Conservation (phyloP, 768 basidiomycete genomes). For the Naematelia encephala region DNA sequence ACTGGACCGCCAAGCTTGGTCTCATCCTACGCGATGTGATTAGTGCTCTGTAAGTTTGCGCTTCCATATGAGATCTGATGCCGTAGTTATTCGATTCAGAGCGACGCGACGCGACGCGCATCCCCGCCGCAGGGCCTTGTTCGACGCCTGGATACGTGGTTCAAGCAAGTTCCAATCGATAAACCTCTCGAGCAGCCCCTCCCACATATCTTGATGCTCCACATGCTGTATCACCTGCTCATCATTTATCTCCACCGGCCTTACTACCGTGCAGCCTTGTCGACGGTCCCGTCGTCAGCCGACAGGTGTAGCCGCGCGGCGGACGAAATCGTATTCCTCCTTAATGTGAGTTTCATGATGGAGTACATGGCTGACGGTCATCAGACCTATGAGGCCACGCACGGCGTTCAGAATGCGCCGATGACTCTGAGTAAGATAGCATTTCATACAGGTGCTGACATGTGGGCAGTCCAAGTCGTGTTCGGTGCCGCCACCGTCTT, state of each 20-base stretch:
- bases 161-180: background rate
- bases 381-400: conserved; percentile 8
- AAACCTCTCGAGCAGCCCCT: conserved; percentile 7
- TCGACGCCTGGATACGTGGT: conserved; percentile 2
- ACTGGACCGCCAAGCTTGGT: conserved; percentile 12
- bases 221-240: conserved; percentile 12
- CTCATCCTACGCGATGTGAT: conserved; percentile 10
- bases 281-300: conserved; percentile 5
- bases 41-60: conserved; percentile 3
- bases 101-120: background rate
- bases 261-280: conserved; percentile 11
- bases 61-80: background rate
- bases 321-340: conserved; percentile 4
- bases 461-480: background rate
- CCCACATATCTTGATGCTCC: conserved; percentile 14
- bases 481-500: conserved; percentile 3
- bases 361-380: background rate
- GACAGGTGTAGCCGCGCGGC: conserved; percentile 10
- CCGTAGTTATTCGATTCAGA: conserved; percentile 2
- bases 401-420: conserved; percentile 10
- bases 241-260: conserved; percentile 16
- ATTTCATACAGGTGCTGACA: too few relatives aligned
- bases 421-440: conserved; percentile 11
- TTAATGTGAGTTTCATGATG: conserved; percentile 4
- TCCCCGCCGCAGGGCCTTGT: background rate